Conservation (phyloP, 495 filamentous ascomycete species). For the Aspergillus campestris region DNA sequence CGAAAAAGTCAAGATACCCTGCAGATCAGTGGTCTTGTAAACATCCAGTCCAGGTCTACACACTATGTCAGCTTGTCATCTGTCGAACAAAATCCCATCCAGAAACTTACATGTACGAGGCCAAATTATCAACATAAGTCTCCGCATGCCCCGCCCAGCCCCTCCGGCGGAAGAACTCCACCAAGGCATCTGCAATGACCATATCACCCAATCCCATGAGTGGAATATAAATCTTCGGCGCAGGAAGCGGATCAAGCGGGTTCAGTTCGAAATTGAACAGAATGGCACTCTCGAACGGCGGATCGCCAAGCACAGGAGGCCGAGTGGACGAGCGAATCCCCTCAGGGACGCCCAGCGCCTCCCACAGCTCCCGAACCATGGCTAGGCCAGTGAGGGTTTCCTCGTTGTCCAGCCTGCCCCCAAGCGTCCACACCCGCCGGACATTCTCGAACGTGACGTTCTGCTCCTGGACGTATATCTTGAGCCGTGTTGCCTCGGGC, state of each 20-base stretch:
- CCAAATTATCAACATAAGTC: too few species aligned
- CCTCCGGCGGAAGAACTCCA: constrained; percentile 1
- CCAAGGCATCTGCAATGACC: neutral
- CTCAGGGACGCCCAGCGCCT: neutral
- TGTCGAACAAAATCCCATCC: too few species aligned
- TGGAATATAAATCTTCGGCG: constrained; percentile 4
- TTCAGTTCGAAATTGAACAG: neutral
- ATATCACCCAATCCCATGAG: constrained; percentile 1
- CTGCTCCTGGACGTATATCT: constrained; percentile 2
- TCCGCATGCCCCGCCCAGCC: neutral
- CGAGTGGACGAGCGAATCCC: constrained; percentile 1
- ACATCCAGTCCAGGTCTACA: too few species aligned
- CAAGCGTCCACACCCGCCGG: neutral
- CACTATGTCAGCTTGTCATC: too few species aligned
- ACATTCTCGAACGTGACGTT: neutral
- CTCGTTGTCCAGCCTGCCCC: neutral
- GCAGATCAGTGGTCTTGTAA: neutral
- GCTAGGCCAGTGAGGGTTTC: neutral
- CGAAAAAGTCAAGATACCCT: constrained; percentile 5
- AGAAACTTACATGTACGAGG: too few species aligned
- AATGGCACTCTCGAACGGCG: neutral
- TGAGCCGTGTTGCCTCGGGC: constrained; percentile 1
- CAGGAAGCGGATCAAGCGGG: neutral
- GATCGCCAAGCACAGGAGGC: neutral
- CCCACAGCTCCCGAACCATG: constrained; percentile 5